Percentiles rank a stretch among this genome's conserved stretches.
These are phyloP conservation scores for Fragilaria crotonensis DNA, from an alignment of 108 stramenopile species.

Conservation along the genomic window DNA sequence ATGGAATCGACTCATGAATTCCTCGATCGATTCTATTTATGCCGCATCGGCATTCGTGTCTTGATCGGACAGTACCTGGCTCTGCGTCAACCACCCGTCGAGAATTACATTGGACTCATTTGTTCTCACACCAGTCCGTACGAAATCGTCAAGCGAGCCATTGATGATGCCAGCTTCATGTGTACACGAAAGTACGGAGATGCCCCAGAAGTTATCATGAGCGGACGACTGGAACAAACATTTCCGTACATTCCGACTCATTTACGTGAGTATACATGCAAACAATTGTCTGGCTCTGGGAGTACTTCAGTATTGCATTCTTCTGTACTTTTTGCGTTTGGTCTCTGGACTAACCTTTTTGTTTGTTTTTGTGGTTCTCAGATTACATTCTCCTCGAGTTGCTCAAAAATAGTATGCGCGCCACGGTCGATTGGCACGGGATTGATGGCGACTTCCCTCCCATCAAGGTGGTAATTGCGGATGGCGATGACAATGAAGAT, in stretches of 20 bases:
- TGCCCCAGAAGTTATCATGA: slow-evolving; percentile 97
- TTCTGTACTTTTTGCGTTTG: no score
- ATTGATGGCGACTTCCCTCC: slow-evolving; percentile 87
- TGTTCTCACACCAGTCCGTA: slow-evolving; percentile 84
- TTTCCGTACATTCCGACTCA: slow-evolving; percentile 92
- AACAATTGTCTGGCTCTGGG: no score
- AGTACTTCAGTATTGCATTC: background rate
- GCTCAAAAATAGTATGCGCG: slow-evolving; percentile 98
- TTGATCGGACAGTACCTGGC: slow-evolving; percentile 95
- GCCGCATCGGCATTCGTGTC: slow-evolving; percentile 97
- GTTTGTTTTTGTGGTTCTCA: no score
- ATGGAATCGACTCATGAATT: slow-evolving; percentile 86
- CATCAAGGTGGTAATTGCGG: slow-evolving; percentile 95
- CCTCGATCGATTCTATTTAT: slow-evolving; percentile 95
- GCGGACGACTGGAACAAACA: slow-evolving; percentile 88
- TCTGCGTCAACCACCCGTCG: slow-evolving; percentile 76
- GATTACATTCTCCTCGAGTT: slow-evolving; percentile 97
- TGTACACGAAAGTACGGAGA: slow-evolving; percentile 96
- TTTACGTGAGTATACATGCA: slow-evolving; percentile 38
- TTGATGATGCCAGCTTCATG: slow-evolving; percentile 96
- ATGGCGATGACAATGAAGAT: slow-evolving; percentile 96
- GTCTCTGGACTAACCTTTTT: no score
- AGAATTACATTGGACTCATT: slow-evolving; percentile 89
- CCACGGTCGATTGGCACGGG: slow-evolving; percentile 94
- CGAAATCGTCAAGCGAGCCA: slow-evolving; percentile 91